phyloP scores from a whole-genome alignment of 2,329 filamentous ascomycete species.

The Amphichorda felina region DNA sequence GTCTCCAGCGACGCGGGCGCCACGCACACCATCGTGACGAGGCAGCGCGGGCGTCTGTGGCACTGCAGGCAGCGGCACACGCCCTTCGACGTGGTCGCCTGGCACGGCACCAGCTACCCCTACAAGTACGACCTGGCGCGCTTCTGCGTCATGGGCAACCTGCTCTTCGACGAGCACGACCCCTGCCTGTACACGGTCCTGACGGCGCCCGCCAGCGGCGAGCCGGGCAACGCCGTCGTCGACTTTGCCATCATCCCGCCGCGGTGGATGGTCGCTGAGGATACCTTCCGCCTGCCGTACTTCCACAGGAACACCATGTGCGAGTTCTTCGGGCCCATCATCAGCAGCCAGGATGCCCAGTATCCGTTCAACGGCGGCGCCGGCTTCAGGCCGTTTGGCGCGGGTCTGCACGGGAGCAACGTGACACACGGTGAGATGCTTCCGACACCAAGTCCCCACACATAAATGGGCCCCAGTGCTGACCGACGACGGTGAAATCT shows the following conservation, averaged over 20 bases:
- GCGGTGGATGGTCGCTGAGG: conserved; percentile 49
- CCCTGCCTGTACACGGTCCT: conserved; percentile 55
- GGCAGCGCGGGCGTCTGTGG: too few species aligned
- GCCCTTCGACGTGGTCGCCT: conserved; percentile 55
- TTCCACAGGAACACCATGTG: conserved; percentile 50
- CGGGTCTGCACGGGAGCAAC: not conserved
- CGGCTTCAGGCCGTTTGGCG: conserved; percentile 26
- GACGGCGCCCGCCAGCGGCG: conserved; percentile 42
- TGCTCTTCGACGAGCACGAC: conserved; percentile 53
- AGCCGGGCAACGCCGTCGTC: conserved; percentile 40
- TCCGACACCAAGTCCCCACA: too few species aligned
- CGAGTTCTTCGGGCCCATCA: conserved; percentile 43
- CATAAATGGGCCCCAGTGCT: too few species aligned
- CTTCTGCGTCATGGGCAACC: conserved; percentile 45
- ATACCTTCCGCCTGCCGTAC: conserved; percentile 53
- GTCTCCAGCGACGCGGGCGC: too few species aligned
- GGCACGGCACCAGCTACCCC: conserved; percentile 57
- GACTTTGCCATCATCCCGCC: conserved; percentile 60
- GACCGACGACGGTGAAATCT: too few species aligned
- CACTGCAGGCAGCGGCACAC: conserved; percentile 48
- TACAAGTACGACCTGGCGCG: conserved; percentile 57
- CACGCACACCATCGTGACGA: too few species aligned
- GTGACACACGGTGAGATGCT: too few species aligned
- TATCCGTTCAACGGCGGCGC: too few species aligned
- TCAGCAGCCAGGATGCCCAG: conserved; percentile 38